These are phyloP conservation scores for Podila minutissima DNA, from an alignment of 192 early-diverging fungal genomes.

Conservation along the genomic window DNA sequence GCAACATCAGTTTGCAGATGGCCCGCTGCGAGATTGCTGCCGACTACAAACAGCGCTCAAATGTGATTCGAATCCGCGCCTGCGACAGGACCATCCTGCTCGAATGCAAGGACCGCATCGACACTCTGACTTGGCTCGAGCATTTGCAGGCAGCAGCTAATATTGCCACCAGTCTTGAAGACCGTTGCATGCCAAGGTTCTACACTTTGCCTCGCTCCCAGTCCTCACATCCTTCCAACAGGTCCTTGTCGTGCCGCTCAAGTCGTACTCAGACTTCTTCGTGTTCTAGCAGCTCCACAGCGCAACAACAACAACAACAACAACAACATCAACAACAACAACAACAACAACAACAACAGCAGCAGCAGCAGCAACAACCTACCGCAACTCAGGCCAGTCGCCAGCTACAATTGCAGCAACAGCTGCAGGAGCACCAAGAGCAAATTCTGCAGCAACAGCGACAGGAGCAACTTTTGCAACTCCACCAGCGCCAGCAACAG, in stretches of 20 bases:
- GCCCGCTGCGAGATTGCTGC: slow-evolving; percentile 50
- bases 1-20: slow-evolving; percentile 44
- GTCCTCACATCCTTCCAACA: not conserved
- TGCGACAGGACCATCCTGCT: slow-evolving; percentile 56
- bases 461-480: not conserved
- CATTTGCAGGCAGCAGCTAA: slow-evolving; percentile 58
- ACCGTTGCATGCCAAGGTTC: slow-evolving; percentile 58
- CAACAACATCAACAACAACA: slow-evolving; percentile 8
- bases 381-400: not conserved
- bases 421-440: slow-evolving; percentile 13
- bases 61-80: slow-evolving; percentile 57
- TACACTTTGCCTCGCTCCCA: slow-evolving; percentile 50
- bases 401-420: not conserved
- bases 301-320: not conserved
- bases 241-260: not conserved
- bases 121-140: slow-evolving; percentile 55
- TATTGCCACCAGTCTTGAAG: slow-evolving; percentile 58
- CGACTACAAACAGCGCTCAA: slow-evolving; percentile 56
- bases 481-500: slow-evolving; percentile 18
- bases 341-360: slow-evolving; percentile 4
- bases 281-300: too few species aligned
- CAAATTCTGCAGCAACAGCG: not conserved
- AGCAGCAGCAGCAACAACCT: slow-evolving; percentile 4
- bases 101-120: slow-evolving; percentile 45
- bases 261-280: slow-evolving; percentile 7